Evolutionary conservation across 306 rosid species (phyloP).

Genomic region (Sicyos baderoa): DNA sequence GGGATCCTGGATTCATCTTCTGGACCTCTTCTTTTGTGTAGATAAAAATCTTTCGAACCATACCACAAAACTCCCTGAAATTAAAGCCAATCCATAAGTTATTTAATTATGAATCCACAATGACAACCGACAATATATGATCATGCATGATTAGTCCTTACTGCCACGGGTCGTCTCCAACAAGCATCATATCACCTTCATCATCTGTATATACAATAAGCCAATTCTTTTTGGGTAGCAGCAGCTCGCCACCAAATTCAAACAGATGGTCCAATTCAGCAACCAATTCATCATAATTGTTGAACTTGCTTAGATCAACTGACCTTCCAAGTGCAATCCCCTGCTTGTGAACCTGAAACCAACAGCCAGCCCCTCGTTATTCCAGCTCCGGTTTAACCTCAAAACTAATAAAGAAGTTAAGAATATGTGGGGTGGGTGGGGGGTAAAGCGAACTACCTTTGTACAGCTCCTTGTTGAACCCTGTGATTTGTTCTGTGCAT

Average conservation of each 20-base stretch:
- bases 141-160: conserved; percentile 35
- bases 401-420: neutral
- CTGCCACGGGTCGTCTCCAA: conserved; percentile 99
- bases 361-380: conserved; percentile 21
- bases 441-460: conserved; percentile 31
- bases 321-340: conserved; percentile 97
- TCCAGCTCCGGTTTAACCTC: neutral
- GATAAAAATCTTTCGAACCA: conserved; percentile 83
- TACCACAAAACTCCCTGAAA: conserved; percentile 80
- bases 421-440: neutral
- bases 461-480: conserved; percentile 78
- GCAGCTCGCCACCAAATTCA: conserved; percentile 76
- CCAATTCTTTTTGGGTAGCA: conserved; percentile 64
- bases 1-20: conserved; percentile 74
- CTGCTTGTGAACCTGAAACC: conserved; percentile 86
- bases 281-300: conserved; percentile 57
- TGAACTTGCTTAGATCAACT: conserved; percentile 79
- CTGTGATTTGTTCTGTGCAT: conserved; percentile 44
- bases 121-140: neutral
- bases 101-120: neutral
- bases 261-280: conserved; percentile 73
- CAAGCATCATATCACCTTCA: conserved; percentile 98
- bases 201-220: conserved; percentile 75
- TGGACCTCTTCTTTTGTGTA: conserved; percentile 91
- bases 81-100: neutral